Conservation (phyloP, 176 grass and related monocot species). For the Tillandsia leiboldiana region DNA sequence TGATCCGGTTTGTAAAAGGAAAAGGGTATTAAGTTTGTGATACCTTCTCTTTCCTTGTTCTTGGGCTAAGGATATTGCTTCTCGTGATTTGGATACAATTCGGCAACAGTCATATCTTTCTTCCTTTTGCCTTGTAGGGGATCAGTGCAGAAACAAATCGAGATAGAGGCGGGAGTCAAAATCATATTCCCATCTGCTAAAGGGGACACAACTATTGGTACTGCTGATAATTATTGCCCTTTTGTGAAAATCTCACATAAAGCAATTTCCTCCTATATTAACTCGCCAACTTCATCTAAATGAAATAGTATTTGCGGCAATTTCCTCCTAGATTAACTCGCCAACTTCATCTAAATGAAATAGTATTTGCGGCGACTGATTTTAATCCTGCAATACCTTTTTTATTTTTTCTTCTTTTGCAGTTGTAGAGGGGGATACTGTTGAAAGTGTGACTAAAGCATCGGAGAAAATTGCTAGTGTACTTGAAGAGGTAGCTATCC, state of each 20-base stretch:
- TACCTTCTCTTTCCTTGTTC: slow-evolving; percentile 12
- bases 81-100: neutral
- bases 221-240: slow-evolving; percentile 3
- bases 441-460: slow-evolving; percentile 59
- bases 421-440: slow-evolving; percentile 49
- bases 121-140: slow-evolving; percentile 44
- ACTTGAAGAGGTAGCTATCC: slow-evolving; percentile 49
- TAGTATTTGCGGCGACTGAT: neutral
- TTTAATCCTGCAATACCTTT: neutral
- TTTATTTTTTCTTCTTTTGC: slow-evolving; percentile 9
- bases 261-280: neutral
- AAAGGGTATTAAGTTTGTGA: slow-evolving; percentile 40
- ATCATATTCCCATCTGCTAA: slow-evolving; percentile 60
- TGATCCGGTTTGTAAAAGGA: slow-evolving; percentile 66
- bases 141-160: slow-evolving; percentile 65
- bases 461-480: slow-evolving; percentile 56
- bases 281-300: neutral
- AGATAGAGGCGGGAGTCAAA: slow-evolving; percentile 60
- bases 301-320: neutral
- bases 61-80: neutral
- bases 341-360: neutral
- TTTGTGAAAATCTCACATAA: slow-evolving; percentile 8
- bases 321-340: neutral
- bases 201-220: slow-evolving; percentile 51
- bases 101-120: neutral